Base-by-base conservation (phyloP, 2,329 filamentous ascomycete genomes). In the Pseudogymnoascus pannorum region DNA sequence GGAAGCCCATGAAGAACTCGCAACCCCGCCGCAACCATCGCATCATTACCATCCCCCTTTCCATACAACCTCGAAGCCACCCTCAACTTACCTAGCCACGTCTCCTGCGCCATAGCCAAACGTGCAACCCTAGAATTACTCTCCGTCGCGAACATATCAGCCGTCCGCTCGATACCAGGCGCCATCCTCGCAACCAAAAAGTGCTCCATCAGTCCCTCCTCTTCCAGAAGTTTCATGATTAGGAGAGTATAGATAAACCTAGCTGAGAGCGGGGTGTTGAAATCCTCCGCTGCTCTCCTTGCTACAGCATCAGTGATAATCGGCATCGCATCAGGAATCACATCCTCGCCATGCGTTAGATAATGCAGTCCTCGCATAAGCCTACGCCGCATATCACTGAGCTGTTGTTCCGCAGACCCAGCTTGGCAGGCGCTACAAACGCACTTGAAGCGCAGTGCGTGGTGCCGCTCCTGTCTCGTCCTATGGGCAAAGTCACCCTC, bases 161-260 rank as follows among this genome's bases (percentile, higher is more conserved):
- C 58, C 14, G 38, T 60, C 35, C 31, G n/a, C 48, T 57, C 42
- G 12, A 66, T 61, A 6, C 60, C 31, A 3, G 31, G 40, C 8
- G 22, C 14, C 16, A 58, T 22, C 24, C 40, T 48, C 48, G 44
- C 33, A 7, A 59, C 31, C 26, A 51, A 20, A 26, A 61, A 61
- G 33, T 61, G 6, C n/a, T 66, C 64, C 16, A 66, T 24, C 33
- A 66, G 36, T 22, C 63, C 65, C 42, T 67, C 66, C 33, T 54
- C 57, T 24, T 66, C 63, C n/a, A 60, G 14, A 36, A 58, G 18
- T 1, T 42, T 8, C 18, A 42, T 42, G 9, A 42, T 6, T 12
- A 40, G 38, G n/a, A 40, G 7, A 0, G 38, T 20, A 20, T 40
- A 5, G 2, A 40, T 18, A 40, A 40, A 40, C 8, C 38, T 40